Evolutionary conservation across 345 rosid species (phyloP).

Genomic region (Alliaria petiolata): DNA sequence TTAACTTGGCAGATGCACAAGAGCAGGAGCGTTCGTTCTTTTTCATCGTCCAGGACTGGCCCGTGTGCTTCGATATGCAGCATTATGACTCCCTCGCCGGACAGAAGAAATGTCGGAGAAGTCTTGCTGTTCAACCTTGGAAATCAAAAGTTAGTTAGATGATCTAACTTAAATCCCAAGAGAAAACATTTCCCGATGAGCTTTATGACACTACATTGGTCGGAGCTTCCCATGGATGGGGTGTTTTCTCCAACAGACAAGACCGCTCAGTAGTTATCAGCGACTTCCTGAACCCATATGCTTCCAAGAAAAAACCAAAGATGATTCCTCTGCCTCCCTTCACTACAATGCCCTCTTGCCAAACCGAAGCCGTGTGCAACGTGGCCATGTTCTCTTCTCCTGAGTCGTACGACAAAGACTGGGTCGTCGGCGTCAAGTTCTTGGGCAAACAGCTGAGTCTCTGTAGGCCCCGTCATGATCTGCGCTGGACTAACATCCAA

Average conservation of each 20-base stretch:
- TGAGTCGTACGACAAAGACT: not conserved
- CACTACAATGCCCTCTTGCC: not conserved
- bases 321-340: slow-evolving; percentile 4
- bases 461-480: not conserved
- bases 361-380: not conserved
- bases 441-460: slow-evolving; percentile 9
- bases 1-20: not conserved
- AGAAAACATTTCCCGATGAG: too few relatives aligned
- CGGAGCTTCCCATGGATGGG: slow-evolving; percentile 18
- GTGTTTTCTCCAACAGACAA: not conserved
- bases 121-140: not conserved
- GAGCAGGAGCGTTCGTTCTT: not conserved
- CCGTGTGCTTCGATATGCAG: not conserved
- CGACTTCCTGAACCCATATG: not conserved
- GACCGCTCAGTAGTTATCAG: not conserved
- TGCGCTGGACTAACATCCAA: not conserved
- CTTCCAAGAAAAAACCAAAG: slow-evolving; percentile 7
- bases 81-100: not conserved
- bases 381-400: slow-evolving; percentile 15
- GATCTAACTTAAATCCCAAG: too few relatives aligned
- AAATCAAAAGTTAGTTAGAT: too few relatives aligned
- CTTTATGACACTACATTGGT: too few relatives aligned
- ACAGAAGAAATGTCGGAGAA: not conserved
- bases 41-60: slow-evolving; percentile 5
- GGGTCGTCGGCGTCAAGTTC: slow-evolving; percentile 1